These are phyloP conservation scores for Saxophila tyrrhenica DNA, from an alignment of 495 filamentous ascomycete species.

Conservation along the genomic window DNA sequence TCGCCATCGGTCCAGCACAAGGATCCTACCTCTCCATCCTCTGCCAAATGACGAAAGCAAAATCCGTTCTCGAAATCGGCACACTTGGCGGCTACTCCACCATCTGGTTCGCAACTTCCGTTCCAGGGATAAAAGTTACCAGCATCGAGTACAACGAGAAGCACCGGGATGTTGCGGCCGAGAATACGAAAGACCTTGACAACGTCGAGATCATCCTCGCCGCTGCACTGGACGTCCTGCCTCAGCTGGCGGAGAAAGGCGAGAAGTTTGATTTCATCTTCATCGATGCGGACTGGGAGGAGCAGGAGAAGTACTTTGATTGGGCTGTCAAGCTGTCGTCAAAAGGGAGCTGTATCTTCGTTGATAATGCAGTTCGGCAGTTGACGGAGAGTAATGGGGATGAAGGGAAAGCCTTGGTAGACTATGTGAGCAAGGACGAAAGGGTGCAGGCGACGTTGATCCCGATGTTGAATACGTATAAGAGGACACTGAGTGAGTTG, in stretches of 20 bases:
- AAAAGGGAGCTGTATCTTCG: slow-evolving; percentile 31
- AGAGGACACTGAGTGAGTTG: slow-evolving; percentile 9
- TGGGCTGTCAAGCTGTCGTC: slow-evolving; percentile 33
- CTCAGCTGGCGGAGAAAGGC: slow-evolving; percentile 32
- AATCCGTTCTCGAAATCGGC: slow-evolving; percentile 40
- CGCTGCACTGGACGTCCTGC: slow-evolving; percentile 35
- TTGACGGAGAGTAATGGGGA: slow-evolving; percentile 23
- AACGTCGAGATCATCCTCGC: slow-evolving; percentile 38
- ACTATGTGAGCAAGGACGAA: slow-evolving; percentile 34
- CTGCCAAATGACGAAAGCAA: slow-evolving; percentile 27
- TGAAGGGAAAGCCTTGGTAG: slow-evolving; percentile 22
- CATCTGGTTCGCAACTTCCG: slow-evolving; percentile 39
- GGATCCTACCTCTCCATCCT: slow-evolving; percentile 37
- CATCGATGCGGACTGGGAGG: slow-evolving; percentile 40
- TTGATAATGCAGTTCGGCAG: slow-evolving; percentile 40
- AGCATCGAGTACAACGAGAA: slow-evolving; percentile 36
- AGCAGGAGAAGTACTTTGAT: slow-evolving; percentile 40
- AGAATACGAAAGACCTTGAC: slow-evolving; percentile 31
- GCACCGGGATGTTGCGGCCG: slow-evolving; percentile 32
- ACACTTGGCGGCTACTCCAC: slow-evolving; percentile 42
- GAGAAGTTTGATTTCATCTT: slow-evolving; percentile 39
- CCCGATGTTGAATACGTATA: slow-evolving; percentile 33
- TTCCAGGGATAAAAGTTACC: slow-evolving; percentile 33
- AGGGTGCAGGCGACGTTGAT: slow-evolving; percentile 38
- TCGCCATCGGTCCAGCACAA: slow-evolving; percentile 31